These are phyloP conservation scores for Simplicillium sp. DNA, from an alignment of 2,329 filamentous ascomycete genomes.

Conservation along the genomic window DNA sequence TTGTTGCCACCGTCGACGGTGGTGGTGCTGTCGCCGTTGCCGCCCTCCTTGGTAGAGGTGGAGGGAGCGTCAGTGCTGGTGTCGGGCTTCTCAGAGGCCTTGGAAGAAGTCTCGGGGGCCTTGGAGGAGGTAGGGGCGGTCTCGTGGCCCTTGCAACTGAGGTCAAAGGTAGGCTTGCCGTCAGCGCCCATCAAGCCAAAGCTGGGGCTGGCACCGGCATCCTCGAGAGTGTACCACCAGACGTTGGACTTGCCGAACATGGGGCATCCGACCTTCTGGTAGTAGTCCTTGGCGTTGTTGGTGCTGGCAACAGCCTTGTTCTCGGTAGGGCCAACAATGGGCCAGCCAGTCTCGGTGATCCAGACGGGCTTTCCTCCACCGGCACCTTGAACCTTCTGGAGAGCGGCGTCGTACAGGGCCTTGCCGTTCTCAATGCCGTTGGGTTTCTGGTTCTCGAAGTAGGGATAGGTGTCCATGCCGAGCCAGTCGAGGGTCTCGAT, in stretches of 20 bases:
- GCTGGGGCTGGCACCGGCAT: slow-evolving; percentile 56
- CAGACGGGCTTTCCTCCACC: slow-evolving; percentile 63
- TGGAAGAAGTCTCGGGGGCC: slow-evolving; percentile 11
- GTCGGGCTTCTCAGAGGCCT: slow-evolving; percentile 11
- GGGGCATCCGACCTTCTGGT: slow-evolving; percentile 68
- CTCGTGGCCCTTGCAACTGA: slow-evolving; percentile 40
- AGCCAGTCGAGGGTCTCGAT: slow-evolving; percentile 66
- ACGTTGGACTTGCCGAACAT: slow-evolving; percentile 55
- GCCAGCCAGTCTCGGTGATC: slow-evolving; percentile 87
- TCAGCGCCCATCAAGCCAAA: slow-evolving; percentile 59
- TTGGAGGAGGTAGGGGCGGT: slow-evolving; percentile 6
- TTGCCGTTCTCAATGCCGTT: slow-evolving; percentile 59
- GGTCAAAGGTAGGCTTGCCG: slow-evolving; percentile 51
- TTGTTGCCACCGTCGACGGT: slow-evolving; percentile 13
- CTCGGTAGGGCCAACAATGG: slow-evolving; percentile 56
- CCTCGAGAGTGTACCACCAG: slow-evolving; percentile 73
- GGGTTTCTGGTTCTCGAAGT: slow-evolving; percentile 62
- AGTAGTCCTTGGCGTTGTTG: slow-evolving; percentile 69
- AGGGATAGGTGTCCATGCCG: slow-evolving; percentile 78
- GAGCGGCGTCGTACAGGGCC: slow-evolving; percentile 58
- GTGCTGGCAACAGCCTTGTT: slow-evolving; percentile 53
- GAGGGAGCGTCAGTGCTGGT: slow-evolving; percentile 10
- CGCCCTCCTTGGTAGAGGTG: slow-evolving; percentile 10
- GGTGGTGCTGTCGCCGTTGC: slow-evolving; percentile 3
- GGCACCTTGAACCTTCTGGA: slow-evolving; percentile 47